Evolutionary conservation across 257 asterid genomes (phyloP), one percentile per base, ranked within the genome.

Genomic region (Fraxinus excelsior): DNA sequence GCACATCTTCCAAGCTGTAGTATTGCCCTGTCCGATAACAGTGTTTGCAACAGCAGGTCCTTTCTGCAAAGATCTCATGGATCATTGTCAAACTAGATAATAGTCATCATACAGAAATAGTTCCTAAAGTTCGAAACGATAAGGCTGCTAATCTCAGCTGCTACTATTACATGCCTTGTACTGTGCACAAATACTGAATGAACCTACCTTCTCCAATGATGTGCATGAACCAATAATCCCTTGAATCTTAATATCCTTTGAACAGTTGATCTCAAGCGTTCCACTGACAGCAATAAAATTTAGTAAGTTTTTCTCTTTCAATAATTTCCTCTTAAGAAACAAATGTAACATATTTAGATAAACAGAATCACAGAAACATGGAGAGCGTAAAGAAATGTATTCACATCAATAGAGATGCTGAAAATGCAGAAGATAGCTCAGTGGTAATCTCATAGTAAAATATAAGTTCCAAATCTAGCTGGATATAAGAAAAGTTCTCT

Each of bases 181-280:
- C 32, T 23, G 19, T 8, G 0, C 67, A 25, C 60, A 35, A 72
- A 68, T 19, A 76, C 42, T 44, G 40, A 58, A 77, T n/a, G 68
- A 76, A 73, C 86, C 67, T 80, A 93, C 99, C 98, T 96, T 96
- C 83, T 95, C 99, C 53, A 89, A 82, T 68, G 97, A 89, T 72
- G 99, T 88, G 90, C 99, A 96, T 75, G 99, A 96, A 77, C 99
- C 99, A 86, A 96, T 88, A 80, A 91, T 84, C 71, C 99, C 99
- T 90, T 93, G 99, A 82, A 96, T 76, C 84, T 93, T 96, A 62
- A 96, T 90, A 85, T 96, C 99, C 90, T 96, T 96, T 37, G 99
- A 96, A 88, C 98, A 96, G 86, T 84, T 87, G 87, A 96, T 83
- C 86, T 93, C 99, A 82, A 96, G 86, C 23, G 92, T 85, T 75